These are phyloP conservation scores for Mycena floridula DNA, from an alignment of 768 basidiomycete species.

Conservation along the genomic window DNA sequence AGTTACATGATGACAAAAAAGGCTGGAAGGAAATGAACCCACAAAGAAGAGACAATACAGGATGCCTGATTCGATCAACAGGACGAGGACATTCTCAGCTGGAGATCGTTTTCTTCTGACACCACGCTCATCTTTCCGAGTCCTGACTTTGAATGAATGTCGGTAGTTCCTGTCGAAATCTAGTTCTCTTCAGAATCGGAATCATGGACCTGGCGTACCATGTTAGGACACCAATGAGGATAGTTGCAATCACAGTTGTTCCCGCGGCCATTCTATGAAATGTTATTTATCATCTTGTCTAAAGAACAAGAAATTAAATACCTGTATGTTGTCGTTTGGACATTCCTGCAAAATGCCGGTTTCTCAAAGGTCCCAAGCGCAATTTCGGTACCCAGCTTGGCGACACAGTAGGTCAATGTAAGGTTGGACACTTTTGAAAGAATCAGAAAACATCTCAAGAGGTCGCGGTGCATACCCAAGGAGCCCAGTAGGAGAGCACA, in stretches of 20 bases:
- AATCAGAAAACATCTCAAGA: not conserved
- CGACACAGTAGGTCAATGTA: conserved; percentile 10
- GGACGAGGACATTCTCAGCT: conserved; percentile 9
- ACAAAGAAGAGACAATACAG: conserved; percentile 18
- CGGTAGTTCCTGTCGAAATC: conserved; percentile 2
- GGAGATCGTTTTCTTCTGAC: conserved; percentile 6
- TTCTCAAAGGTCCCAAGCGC: conserved; percentile 6
- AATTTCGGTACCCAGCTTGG: conserved; percentile 3
- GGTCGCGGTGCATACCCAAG: not conserved
- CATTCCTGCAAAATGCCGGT: not conserved
- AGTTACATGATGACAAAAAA: not conserved
- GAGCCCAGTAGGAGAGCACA: conserved; percentile 5
- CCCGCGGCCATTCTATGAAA: conserved; percentile 6
- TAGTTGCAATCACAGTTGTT: conserved; percentile 4
- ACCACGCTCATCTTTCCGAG: not conserved
- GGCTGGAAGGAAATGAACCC: conserved; percentile 1
- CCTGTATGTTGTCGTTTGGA: not conserved
- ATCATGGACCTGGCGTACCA: conserved; percentile 3
- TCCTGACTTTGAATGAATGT: conserved; percentile 2
- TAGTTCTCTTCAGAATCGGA: no score
- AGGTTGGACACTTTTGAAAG: conserved; percentile 3
- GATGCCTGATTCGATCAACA: conserved; percentile 16
- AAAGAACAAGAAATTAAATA: no score
- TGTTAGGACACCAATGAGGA: conserved; percentile 1
- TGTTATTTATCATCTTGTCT: conserved; percentile 2